These are phyloP conservation scores for Phylloporus sp. DNA, from an alignment of 768 basidiomycete genomes.

Conservation along the genomic window DNA sequence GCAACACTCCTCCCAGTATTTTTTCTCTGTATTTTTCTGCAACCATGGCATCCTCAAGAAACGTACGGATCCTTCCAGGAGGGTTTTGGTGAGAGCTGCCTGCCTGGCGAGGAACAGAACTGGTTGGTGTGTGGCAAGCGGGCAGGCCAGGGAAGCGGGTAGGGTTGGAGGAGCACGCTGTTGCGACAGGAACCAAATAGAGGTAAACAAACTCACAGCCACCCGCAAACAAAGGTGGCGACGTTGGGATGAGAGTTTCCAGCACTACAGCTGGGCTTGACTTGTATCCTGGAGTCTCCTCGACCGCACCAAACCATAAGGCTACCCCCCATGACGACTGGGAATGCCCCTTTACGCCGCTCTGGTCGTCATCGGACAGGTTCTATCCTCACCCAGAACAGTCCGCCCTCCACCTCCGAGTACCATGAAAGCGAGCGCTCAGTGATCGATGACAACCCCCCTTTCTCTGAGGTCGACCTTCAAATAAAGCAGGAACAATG, in stretches of 20 bases:
- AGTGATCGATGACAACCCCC: conserved; percentile 23
- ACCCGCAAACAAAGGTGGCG: conserved; percentile 32
- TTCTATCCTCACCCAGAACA: conserved; percentile 22
- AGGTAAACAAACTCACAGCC: conserved; percentile 27
- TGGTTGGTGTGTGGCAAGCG: conserved; percentile 13
- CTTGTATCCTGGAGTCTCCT: conserved; percentile 20
- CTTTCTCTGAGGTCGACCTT: conserved; percentile 2
- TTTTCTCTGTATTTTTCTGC: conserved; percentile 7
- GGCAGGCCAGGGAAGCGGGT: conserved; percentile 20
- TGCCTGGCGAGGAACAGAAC: background rate
- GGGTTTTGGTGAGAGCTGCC: background rate
- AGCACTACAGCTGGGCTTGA: conserved; percentile 14
- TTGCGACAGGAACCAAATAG: conserved; percentile 22
- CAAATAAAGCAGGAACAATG: conserved; percentile 6
- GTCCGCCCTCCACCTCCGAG: conserved; percentile 29
- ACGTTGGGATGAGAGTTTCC: conserved; percentile 18
- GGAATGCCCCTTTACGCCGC: conserved; percentile 19
- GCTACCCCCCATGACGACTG: conserved; percentile 18
- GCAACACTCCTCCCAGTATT: background rate
- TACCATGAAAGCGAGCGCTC: conserved; percentile 34
- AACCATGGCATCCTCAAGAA: background rate
- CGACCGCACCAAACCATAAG: conserved; percentile 21
- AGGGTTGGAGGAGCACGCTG: conserved; percentile 26
- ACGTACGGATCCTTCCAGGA: background rate
- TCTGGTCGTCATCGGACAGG: conserved; percentile 22